phyloP scores from a whole-genome alignment of 208 protist genomes.

The Endotrypanum monterogeii region DNA sequence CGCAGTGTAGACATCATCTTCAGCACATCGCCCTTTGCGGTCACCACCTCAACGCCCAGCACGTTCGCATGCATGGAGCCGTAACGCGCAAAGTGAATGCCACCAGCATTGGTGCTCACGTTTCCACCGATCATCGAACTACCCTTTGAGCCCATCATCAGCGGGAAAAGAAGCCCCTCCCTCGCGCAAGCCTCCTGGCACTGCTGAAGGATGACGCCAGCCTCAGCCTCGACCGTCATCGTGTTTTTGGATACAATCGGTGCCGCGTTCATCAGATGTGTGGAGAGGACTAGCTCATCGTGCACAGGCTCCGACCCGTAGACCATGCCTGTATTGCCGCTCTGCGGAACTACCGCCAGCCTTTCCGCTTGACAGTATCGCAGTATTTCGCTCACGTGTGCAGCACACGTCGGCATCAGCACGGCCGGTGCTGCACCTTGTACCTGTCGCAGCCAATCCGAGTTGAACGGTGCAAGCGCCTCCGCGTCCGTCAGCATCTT shows the following conservation, averaged over 20 bases:
- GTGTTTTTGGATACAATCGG: slow-evolving; percentile 60
- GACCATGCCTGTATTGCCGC: slow-evolving; percentile 97
- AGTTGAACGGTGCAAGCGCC: slow-evolving; percentile 61
- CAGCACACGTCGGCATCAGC: slow-evolving; percentile 58
- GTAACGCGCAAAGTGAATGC: slow-evolving; percentile 95
- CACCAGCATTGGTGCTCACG: slow-evolving; percentile 96
- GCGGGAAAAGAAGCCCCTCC: slow-evolving; percentile 90
- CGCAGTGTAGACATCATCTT: slow-evolving; percentile 81
- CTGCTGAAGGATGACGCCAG: slow-evolving; percentile 93
- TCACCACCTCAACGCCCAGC: slow-evolving; percentile 94
- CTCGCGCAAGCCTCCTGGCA: slow-evolving; percentile 80
- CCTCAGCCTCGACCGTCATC: slow-evolving; percentile 75
- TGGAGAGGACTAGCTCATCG: slow-evolving; percentile 94
- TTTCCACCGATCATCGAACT: slow-evolving; percentile 97
- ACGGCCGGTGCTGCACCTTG: slow-evolving; percentile 53
- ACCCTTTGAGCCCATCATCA: slow-evolving; percentile 97
- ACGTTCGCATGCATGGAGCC: slow-evolving; percentile 95
- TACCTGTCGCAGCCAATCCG: slow-evolving; percentile 73
- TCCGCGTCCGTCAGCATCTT: slow-evolving; percentile 49
- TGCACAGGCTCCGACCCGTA: slow-evolving; percentile 87
- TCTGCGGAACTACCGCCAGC: slow-evolving; percentile 95
- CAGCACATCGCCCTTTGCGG: slow-evolving; percentile 74
- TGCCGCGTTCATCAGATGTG: slow-evolving; percentile 91
- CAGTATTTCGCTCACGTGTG: slow-evolving; percentile 79
- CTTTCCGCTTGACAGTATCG: slow-evolving; percentile 91